Conservation (phyloP, 768 basidiomycete species). For the Zangia roseola region DNA sequence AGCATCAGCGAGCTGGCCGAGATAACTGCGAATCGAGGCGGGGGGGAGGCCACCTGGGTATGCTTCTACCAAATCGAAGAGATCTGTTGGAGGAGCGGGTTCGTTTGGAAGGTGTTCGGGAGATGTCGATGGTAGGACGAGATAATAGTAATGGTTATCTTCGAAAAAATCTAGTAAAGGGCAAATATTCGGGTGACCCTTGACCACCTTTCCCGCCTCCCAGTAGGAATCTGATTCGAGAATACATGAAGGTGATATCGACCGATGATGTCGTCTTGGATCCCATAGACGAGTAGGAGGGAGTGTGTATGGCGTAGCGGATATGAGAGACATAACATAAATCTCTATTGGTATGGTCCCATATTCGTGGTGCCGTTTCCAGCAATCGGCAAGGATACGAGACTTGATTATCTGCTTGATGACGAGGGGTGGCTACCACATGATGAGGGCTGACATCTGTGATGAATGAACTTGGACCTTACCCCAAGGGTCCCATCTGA, state of each 20-base stretch:
- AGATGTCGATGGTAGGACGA: constrained; percentile 79
- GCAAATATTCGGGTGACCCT: constrained; percentile 95
- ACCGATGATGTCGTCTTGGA: constrained; percentile 49
- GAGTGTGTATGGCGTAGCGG: constrained; percentile 76
- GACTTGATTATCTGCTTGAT: constrained; percentile 99
- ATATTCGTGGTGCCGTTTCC: constrained; percentile 94
- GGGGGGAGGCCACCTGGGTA: constrained; percentile 85
- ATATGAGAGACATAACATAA: constrained; percentile 89
- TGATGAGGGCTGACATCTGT: constrained; percentile 6
- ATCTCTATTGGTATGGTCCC: constrained; percentile 99
- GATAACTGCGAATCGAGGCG: constrained; percentile 70
- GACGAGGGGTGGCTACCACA: constrained; percentile 73
- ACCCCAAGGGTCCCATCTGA: constrained; percentile 81
- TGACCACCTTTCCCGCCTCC: constrained; percentile 68
- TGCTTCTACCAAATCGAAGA: constrained; percentile 93
- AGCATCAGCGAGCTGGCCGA: constrained; percentile 94
- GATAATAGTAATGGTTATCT: constrained; percentile 93
- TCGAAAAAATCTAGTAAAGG: constrained; percentile 96
- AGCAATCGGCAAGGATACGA: constrained; percentile 97
- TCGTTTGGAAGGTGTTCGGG: constrained; percentile 55
- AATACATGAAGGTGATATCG: constrained; percentile 18
- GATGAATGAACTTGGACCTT: constrained; percentile 35
- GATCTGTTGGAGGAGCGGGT: constrained; percentile 66
- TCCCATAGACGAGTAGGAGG: constrained; percentile 82
- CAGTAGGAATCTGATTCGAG: constrained; percentile 41